phyloP scores from a whole-genome alignment of 164 flowering plant species.

The Annona squamosa region DNA sequence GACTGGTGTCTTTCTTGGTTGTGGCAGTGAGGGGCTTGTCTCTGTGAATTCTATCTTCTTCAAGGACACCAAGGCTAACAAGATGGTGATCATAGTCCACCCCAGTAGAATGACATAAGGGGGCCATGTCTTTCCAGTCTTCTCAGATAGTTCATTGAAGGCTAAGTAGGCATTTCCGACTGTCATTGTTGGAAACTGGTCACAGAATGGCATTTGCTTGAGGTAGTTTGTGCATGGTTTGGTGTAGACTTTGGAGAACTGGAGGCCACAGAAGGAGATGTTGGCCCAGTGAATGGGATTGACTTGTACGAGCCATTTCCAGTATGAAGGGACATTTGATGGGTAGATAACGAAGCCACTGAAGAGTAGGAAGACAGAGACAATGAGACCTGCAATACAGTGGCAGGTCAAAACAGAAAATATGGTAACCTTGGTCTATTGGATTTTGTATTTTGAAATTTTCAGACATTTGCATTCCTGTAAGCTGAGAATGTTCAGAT shows the following conservation, averaged over 20 bases:
- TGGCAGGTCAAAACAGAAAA: not conserved
- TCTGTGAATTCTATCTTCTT: slow-evolving; percentile 23
- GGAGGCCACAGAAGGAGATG: slow-evolving; percentile 19
- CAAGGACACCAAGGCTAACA: slow-evolving; percentile 19
- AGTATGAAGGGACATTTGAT: slow-evolving; percentile 22
- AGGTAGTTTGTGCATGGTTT: slow-evolving; percentile 19
- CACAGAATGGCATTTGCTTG: slow-evolving; percentile 21
- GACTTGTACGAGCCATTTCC: slow-evolving; percentile 25
- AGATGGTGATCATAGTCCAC: slow-evolving; percentile 17
- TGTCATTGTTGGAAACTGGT: slow-evolving; percentile 20
- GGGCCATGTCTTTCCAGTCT: slow-evolving; percentile 15
- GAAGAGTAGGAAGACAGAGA: slow-evolving; percentile 27
- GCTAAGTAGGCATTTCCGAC: slow-evolving; percentile 23
- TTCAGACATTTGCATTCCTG: not conserved
- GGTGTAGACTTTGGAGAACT: slow-evolving; percentile 20
- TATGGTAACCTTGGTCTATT: not conserved
- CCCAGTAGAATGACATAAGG: slow-evolving; percentile 20
- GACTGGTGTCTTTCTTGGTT: slow-evolving; percentile 13
- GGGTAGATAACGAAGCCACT: slow-evolving; percentile 30
- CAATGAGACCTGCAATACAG: slow-evolving; percentile 19
- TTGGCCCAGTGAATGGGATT: slow-evolving; percentile 29
- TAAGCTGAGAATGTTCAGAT: not conserved
- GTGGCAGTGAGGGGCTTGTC: slow-evolving; percentile 18
- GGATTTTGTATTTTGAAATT: not conserved
- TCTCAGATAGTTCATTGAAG: slow-evolving; percentile 17